Base-by-base conservation (phyloP, 768 basidiomycete genomes). In the Mycena sanguinolenta region DNA sequence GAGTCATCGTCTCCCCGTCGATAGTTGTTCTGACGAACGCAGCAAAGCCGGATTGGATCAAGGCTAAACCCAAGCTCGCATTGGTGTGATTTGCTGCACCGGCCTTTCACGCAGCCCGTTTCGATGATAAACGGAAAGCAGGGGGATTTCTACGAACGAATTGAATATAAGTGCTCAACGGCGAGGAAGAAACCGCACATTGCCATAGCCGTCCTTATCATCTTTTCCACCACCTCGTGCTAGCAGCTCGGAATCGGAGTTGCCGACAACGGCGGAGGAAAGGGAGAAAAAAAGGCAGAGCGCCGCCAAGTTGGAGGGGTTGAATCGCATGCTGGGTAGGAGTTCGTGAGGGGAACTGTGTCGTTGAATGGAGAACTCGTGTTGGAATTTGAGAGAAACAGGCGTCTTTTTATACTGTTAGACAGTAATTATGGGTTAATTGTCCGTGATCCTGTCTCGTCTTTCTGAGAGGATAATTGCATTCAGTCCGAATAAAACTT, bases 61-160 rank as follows among this genome's bases (percentile, higher is more conserved):
- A 66, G 4, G 23, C 23, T 25, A 57, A 66, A 66, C 23, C 65
- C 65, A n/a, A 66, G 49, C 65, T 66, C 65, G 65, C 65, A 66
- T 10, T 59, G 32, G 34, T 46, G 65, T 4, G 25, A 25, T 21
- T 65, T 23, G 23, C 16, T 13, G 65, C 65, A 66, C 16, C 58
- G 57, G 28, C 65, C 65, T 12, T 36, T 42, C 13, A 66, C 57
- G 57, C 65, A 66, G 8, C 16, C 4, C 2, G 58, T 44, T 0
- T 58, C 38, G 57, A 50, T 2, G 6, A 38, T 39, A 57, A 66
- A 66, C 16, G 65, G 65, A 46, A 50, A 34, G 65, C 65, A 66
- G 36, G 49, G 36, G 10, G 17, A 38, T 1, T 63, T 54, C 63
- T 64, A 27, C 17, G n/a, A n/a, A n/a, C 7, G 14, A 36, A 12